Evolutionary conservation across 192 early-diverging fungal species (phyloP), one percentile per base, ranked within the genome.

Genomic region (Ambispora gerdemannii): DNA sequence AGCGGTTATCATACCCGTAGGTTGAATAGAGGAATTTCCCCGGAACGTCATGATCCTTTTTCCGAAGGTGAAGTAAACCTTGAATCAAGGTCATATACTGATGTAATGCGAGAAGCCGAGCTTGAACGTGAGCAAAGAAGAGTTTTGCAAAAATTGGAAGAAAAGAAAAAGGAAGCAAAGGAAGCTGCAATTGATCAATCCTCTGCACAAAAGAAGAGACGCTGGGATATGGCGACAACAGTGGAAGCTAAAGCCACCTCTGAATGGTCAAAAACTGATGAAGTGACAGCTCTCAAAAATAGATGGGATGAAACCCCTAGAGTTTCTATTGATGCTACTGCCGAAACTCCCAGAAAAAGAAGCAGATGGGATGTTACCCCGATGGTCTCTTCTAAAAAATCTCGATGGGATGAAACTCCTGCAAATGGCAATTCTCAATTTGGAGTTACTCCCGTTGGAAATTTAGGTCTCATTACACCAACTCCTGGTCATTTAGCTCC

Each of bases 391-490:
- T 65, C 70, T 22, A 93, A 95, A 67, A 86, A 90, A 63, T 97
- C 95, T 13, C 81, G 94, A 35, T 99, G 97, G 97, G 97, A 97
- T 72, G 94, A 94, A 72, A 99, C 97, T 0, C 97, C 95, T 8
- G 87, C 91, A 19, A 84, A 83, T 63, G 63, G 70, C 10, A 76
- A 76, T 43, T 80, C 73, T 3, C 76, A 81, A 67, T 87, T 89
- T 80, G 85, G 82, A 27, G 86, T 89, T 3, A 94, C 93, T n/a
- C 90, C 93, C 33, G 87, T 91, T 31, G 94, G 90, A 2, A 87
- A 83, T 60, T 72, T 88, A 70, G 91, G 88, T 0, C 70, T 95
- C 52, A 84, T 90, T 34, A 95, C 94, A 7, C 91, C 94, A 19
- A 88, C 86, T 17, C 87, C 89, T 3, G 84, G 80, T 19, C 77